Evolutionary conservation across 1,139 yeast species (phyloP).

Genomic region (Trichomonascaceae sp.): DNA sequence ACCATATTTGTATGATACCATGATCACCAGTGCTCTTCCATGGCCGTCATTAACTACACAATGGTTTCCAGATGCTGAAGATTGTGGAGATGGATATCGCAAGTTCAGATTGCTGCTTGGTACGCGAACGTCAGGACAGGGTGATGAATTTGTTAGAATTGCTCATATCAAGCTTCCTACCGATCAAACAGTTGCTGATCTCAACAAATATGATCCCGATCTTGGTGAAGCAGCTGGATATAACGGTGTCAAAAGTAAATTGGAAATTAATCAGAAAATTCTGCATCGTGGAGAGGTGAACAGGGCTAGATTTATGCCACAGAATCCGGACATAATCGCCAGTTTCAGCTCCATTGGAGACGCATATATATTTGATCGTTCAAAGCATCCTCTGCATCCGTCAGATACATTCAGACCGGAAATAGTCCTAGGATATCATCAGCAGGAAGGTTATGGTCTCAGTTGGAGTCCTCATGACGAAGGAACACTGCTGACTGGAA

Average conservation of each 20-base stretch:
- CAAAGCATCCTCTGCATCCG: conserved; percentile 37
- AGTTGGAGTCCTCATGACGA: conserved; percentile 51
- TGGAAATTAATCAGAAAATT: conserved; percentile 54
- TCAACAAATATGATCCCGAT: conserved; percentile 33
- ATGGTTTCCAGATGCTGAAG: conserved; percentile 39
- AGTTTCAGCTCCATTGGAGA: conserved; percentile 71
- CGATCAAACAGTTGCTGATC: conserved; percentile 13
- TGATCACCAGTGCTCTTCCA: conserved; percentile 61
- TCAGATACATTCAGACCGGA: conserved; percentile 32
- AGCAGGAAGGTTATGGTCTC: conserved; percentile 65
- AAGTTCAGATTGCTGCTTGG: conserved; percentile 55
- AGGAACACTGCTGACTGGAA: conserved; percentile 53
- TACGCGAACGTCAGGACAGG: conserved; percentile 82
- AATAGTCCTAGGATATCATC: conserved; percentile 50
- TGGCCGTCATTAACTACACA: conserved; percentile 48
- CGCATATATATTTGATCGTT: conserved; percentile 60
- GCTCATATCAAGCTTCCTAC: conserved; percentile 59
- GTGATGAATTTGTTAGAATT: conserved; percentile 67
- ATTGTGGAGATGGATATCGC: conserved; percentile 17
- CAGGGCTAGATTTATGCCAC: conserved; percentile 84
- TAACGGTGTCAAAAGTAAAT: conserved; percentile 20
- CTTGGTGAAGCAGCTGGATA: conserved; percentile 32
- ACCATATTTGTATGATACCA: conserved; percentile 77
- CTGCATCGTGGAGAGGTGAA: conserved; percentile 59
- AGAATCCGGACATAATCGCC: conserved; percentile 62